A percentile compares a stretch with the other conserved stretches of the same genome.
Evolutionary conservation across 2,329 filamentous ascomycete genomes (phyloP).

Genomic region (Penicillium sp.): DNA sequence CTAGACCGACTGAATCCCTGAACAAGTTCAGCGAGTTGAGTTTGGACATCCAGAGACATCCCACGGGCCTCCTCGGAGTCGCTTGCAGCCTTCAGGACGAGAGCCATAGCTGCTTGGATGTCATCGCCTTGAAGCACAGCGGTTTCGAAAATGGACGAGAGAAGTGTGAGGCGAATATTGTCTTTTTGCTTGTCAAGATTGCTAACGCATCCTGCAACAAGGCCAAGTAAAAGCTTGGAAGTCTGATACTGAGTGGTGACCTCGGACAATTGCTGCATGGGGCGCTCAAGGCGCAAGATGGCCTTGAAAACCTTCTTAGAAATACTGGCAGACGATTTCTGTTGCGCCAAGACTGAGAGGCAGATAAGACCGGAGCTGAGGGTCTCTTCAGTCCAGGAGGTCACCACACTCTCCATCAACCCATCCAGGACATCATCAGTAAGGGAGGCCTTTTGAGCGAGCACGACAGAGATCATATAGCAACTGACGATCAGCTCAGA

Average conservation of each 20-base stretch:
- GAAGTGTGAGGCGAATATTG: conserved; percentile 53
- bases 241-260: conserved; percentile 42
- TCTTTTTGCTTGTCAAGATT: conserved; percentile 44
- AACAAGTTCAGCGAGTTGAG: conserved; percentile 69
- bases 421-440: conserved; percentile 80
- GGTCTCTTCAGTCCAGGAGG: conserved; percentile 77
- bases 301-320: conserved; percentile 71
- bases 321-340: conserved; percentile 72
- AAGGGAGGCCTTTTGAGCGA: conserved; percentile 81
- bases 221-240: conserved; percentile 44
- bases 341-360: conserved; percentile 80
- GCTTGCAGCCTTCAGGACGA: conserved; percentile 43
- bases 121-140: conserved; percentile 41
- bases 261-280: conserved; percentile 42
- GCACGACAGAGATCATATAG: conserved; percentile 87
- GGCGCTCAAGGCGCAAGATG: conserved; percentile 44
- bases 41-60: conserved; percentile 58
- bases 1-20: conserved; percentile 69
- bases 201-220: conserved; percentile 44
- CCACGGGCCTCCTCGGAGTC: conserved; percentile 55
- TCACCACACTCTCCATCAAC: conserved; percentile 86
- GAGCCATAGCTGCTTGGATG: conserved; percentile 39
- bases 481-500: conserved; percentile 83
- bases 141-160: conserved; percentile 46
- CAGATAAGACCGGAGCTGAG: conserved; percentile 76